phyloP scores from a whole-genome alignment of 192 early-diverging fungal species.

The Backusella morwellensis region DNA sequence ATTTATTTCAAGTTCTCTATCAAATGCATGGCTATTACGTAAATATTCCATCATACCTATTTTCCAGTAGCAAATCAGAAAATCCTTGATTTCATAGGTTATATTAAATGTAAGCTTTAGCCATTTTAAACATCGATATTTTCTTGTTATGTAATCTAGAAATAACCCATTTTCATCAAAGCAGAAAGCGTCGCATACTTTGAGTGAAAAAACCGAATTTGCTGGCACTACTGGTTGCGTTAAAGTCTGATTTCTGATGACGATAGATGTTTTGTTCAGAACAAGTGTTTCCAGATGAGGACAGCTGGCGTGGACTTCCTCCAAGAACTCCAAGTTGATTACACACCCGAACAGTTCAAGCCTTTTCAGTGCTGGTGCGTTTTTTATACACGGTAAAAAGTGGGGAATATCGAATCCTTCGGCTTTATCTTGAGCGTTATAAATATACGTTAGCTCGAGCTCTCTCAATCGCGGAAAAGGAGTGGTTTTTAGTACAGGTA shows the following conservation, averaged over 20 bases:
- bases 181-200: neutral
- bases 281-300: neutral
- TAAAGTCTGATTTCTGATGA: neutral
- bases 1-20: neutral
- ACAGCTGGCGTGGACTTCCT: neutral
- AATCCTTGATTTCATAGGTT: neutral
- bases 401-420: neutral
- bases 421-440: neutral
- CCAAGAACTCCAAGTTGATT: neutral
- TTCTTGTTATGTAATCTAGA: neutral
- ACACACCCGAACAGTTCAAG: neutral
- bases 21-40: neutral
- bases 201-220: neutral
- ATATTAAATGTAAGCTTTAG: neutral
- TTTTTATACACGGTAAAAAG: neutral
- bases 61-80: neutral
- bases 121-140: neutral
- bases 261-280: neutral
- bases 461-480: neutral
- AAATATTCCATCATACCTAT: neutral
- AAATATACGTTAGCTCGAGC: neutral
- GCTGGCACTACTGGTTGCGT: neutral
- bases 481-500: neutral
- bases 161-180: neutral
- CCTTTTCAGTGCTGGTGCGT: neutral